These are phyloP conservation scores for Elaeis guineensis DNA, from an alignment of 176 grass and related monocot genomes.

Conservation along the genomic window DNA sequence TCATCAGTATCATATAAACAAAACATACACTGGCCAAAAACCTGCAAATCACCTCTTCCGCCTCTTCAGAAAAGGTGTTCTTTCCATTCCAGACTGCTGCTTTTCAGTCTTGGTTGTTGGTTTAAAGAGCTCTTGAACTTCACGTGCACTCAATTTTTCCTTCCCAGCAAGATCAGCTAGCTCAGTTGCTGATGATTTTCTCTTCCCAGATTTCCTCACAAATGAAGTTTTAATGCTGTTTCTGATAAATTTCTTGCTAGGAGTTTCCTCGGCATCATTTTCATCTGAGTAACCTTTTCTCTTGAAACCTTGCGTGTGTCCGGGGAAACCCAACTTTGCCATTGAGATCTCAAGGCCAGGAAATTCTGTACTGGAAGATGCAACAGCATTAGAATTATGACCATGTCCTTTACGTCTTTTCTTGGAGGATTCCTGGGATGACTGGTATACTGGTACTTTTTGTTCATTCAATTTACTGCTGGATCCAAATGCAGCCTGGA, in stretches of 20 bases:
- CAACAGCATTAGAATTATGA: neutral
- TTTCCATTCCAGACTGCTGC: constrained; percentile 6
- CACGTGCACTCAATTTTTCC: constrained; percentile 49
- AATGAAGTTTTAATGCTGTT: constrained; percentile 29
- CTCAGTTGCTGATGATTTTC: constrained; percentile 35
- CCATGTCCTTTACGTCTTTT: constrained; percentile 32
- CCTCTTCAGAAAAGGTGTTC: constrained; percentile 13
- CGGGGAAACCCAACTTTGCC: constrained; percentile 18
- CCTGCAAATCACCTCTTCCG: constrained; percentile 8
- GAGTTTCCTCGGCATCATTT: too few relatives aligned
- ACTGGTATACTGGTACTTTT: constrained; percentile 7
- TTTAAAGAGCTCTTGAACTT: constrained; percentile 64
- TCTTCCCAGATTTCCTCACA: constrained; percentile 41
- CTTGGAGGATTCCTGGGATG: constrained; percentile 26
- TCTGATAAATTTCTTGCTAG: constrained; percentile 28
- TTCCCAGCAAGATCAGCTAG: constrained; percentile 75
- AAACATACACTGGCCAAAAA: too few relatives aligned
- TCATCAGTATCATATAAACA: too few relatives aligned
- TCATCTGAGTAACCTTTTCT: neutral
- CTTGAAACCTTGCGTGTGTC: constrained; percentile 15
- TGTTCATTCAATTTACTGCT: constrained; percentile 23
- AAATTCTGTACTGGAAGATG: neutral
- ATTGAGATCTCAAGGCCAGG: constrained; percentile 14
- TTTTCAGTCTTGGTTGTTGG: constrained; percentile 34
- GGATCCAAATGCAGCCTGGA: constrained; percentile 59